Conservation (phyloP, 345 rosid species). For the Linum lewisii region DNA sequence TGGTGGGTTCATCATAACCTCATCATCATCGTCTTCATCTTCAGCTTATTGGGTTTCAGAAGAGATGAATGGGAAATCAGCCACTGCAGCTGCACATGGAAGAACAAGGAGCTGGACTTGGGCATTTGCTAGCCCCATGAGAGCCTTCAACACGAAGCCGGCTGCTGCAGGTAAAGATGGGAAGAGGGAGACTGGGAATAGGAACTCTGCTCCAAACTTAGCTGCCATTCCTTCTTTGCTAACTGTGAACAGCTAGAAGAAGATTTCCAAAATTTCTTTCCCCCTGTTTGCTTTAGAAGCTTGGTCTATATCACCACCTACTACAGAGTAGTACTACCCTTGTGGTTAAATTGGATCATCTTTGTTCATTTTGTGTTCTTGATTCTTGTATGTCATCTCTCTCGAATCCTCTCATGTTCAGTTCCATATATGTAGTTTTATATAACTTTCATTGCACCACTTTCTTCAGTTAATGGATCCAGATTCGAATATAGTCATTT, state of each 20-base stretch:
- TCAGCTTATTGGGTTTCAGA: conserved; percentile 67
- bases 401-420: neutral
- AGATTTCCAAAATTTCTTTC: neutral
- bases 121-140: conserved; percentile 94
- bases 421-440: neutral
- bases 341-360: neutral
- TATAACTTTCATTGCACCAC: too few relatives aligned
- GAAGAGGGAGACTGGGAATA: conserved; percentile 35
- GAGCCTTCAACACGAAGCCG: conserved; percentile 57
- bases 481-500: neutral
- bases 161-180: conserved; percentile 27
- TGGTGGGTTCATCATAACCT: conserved; percentile 77
- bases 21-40: conserved; percentile 63
- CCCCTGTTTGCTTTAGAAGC: neutral
- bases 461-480: neutral
- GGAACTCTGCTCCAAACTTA: conserved; percentile 38
- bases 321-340: neutral
- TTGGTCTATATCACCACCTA: too few relatives aligned
- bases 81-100: conserved; percentile 20
- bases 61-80: conserved; percentile 34
- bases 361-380: neutral
- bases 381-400: neutral
- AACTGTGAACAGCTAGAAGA: conserved; percentile 33
- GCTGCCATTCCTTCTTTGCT: conserved; percentile 65
- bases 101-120: conserved; percentile 71